These are phyloP conservation scores for Perkinsela sp. DNA, from an alignment of 208 protist genomes.

Conservation along the genomic window DNA sequence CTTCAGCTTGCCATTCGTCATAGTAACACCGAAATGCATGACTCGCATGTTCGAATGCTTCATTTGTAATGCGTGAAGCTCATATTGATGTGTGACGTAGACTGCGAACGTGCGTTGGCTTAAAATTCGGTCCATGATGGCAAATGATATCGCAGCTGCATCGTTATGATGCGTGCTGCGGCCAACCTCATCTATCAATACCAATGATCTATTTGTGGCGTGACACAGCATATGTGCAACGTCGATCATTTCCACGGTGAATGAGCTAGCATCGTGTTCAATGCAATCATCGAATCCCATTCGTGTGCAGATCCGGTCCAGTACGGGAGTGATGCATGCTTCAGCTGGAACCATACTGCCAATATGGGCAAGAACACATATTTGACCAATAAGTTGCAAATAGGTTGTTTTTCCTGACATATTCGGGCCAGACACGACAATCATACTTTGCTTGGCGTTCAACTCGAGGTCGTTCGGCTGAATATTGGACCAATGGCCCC, in stretches of 20 bases:
- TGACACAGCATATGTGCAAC: slow-evolving; percentile 48
- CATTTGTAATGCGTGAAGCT: slow-evolving; percentile 1
- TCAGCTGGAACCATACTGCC: slow-evolving; percentile 58
- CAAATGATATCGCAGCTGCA: slow-evolving; percentile 74
- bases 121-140: slow-evolving; percentile 37
- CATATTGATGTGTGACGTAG: slow-evolving; percentile 22
- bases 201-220: slow-evolving; percentile 62
- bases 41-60: slow-evolving; percentile 3
- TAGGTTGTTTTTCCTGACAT: slow-evolving; percentile 74
- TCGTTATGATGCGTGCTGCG: slow-evolving; percentile 75
- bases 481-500: neutral
- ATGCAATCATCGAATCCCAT: slow-evolving; percentile 6
- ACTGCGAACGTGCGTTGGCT: slow-evolving; percentile 8
- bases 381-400: slow-evolving; percentile 48
- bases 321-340: slow-evolving; percentile 8
- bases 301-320: slow-evolving; percentile 11
- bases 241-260: slow-evolving; percentile 28
- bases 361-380: slow-evolving; percentile 61
- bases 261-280: slow-evolving; percentile 8
- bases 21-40: slow-evolving; percentile 2
- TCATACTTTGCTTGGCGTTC: slow-evolving; percentile 6
- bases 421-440: slow-evolving; percentile 67
- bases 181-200: slow-evolving; percentile 90
- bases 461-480: neutral
- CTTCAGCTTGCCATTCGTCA: neutral